Evolutionary conservation across 2,329 filamentous ascomycete species (phyloP).

Genomic region (Epichloe aotearoae): DNA sequence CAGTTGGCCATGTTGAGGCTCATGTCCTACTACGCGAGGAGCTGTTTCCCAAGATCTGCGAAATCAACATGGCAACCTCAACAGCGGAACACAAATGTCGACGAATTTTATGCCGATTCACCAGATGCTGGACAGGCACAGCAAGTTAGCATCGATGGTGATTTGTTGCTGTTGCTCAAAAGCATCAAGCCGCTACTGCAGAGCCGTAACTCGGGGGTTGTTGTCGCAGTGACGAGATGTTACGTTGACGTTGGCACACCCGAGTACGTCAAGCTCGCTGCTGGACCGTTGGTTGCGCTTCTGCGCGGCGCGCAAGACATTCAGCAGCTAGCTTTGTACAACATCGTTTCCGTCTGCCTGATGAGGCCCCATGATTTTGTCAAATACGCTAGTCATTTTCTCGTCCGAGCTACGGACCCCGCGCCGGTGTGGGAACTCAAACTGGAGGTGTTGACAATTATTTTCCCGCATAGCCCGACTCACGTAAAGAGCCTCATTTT

Average conservation of each 20-base stretch:
- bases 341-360: slow-evolving; percentile 87
- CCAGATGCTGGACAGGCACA: slow-evolving; percentile 30
- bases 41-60: slow-evolving; percentile 67
- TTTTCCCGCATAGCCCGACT: slow-evolving; percentile 70
- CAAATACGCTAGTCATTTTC: slow-evolving; percentile 77
- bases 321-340: slow-evolving; percentile 80
- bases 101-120: slow-evolving; percentile 71
- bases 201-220: slow-evolving; percentile 89
- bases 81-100: slow-evolving; percentile 29
- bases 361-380: slow-evolving; percentile 67
- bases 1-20: slow-evolving; percentile 73
- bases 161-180: slow-evolving; percentile 69
- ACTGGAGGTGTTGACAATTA: slow-evolving; percentile 76
- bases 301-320: slow-evolving; percentile 77
- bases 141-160: slow-evolving; percentile 55
- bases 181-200: slow-evolving; percentile 74
- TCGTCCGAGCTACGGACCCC: slow-evolving; percentile 68
- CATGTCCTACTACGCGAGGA: slow-evolving; percentile 72
- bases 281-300: slow-evolving; percentile 77
- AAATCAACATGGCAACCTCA: slow-evolving; percentile 36
- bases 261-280: slow-evolving; percentile 59
- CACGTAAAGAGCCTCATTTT: slow-evolving; percentile 77
- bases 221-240: slow-evolving; percentile 73
- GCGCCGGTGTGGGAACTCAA: slow-evolving; percentile 82
- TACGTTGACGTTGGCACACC: slow-evolving; percentile 75